Evolutionary conservation across 2,329 filamentous ascomycete species (phyloP), one percentile per base, ranked within the genome.

Genomic region (Clonostachys rhizophaga): DNA sequence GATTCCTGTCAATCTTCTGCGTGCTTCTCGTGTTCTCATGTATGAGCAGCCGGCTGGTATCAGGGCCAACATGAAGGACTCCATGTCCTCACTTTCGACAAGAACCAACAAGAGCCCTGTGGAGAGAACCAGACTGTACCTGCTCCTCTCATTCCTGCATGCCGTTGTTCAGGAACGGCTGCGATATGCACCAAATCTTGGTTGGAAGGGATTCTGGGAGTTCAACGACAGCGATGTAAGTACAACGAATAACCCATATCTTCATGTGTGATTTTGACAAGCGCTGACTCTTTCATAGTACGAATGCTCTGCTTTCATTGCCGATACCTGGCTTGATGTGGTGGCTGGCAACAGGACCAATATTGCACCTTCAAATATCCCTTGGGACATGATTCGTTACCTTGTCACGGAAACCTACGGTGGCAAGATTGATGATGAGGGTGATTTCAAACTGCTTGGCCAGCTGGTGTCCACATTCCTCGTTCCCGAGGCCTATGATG

Each of bases 131-230:
- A 83, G 95, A 53, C 72, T 99, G 45, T 97, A 99, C 61, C 77
- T 99, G 43, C 75, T 99, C 43, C 78, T 99, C 36, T 94, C 88
- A 4, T 97, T 99, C 79, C 65, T 99, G 57, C 94, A 99, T 63
- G 95, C 94, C 7, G 91, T 99, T 36, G 84, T 96, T 11, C 94
- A 99, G 66, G 94, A 99, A 67, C 80, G 95, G 57, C 75, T 99
- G 52, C 87, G 94, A 52, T 99, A 99, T 65, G 91, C 92, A 20
- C 95, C 94, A 1, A 92, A 80, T 48, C 75, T 99, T 47, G 94
- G 94, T 50, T 99, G 94, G 94, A 96, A 95, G 74, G 90, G 91
- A 46, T 96, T 96, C 78, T 99, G 95, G 94, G 95, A 99, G 69
- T 99, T 99, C 68, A 99, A 99, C 64, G 95, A 99, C 68, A 95